Percentiles rank a stretch among this genome's conserved stretches.
These are phyloP conservation scores for Alternaria arbusti DNA, from an alignment of 2,329 filamentous ascomycete species.

Conservation along the genomic window DNA sequence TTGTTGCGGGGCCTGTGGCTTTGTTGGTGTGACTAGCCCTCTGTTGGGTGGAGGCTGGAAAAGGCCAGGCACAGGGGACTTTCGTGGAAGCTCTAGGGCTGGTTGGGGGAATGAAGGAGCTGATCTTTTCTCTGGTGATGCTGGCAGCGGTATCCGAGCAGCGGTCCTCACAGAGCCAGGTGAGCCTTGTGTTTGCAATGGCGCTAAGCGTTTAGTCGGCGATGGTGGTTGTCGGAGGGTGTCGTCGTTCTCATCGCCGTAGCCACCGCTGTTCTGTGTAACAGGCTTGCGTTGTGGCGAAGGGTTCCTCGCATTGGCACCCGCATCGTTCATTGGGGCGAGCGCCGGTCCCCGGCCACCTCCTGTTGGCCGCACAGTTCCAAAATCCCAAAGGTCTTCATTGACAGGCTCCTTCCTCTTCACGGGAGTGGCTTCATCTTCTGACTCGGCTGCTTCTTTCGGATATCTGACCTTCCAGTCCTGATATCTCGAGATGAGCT, in stretches of 20 bases:
- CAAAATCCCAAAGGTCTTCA: slow-evolving; percentile 98
- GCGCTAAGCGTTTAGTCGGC: slow-evolving; percentile 50
- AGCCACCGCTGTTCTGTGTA: slow-evolving; percentile 25
- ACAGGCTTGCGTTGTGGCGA: slow-evolving; percentile 46
- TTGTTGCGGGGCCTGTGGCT: slow-evolving; percentile 42
- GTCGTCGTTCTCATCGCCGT: slow-evolving; percentile 47
- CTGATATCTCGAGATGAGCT: slow-evolving; percentile 89
- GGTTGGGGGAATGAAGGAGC: slow-evolving; percentile 40
- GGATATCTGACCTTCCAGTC: slow-evolving; percentile 86
- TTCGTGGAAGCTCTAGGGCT: slow-evolving; percentile 35
- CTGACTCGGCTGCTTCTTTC: slow-evolving; percentile 63
- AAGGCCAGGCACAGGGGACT: slow-evolving; percentile 40
- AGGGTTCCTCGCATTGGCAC: slow-evolving; percentile 72
- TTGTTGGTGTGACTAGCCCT: slow-evolving; percentile 38
- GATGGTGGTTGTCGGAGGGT: slow-evolving; percentile 50
- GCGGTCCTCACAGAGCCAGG: slow-evolving; percentile 52
- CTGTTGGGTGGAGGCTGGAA: slow-evolving; percentile 42
- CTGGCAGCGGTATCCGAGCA: slow-evolving; percentile 53
- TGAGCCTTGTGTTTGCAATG: slow-evolving; percentile 42
- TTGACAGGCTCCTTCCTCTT: slow-evolving; percentile 59
- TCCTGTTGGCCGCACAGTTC: slow-evolving; percentile 81
- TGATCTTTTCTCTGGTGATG: slow-evolving; percentile 52
- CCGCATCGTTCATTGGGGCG: slow-evolving; percentile 78
- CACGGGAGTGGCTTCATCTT: slow-evolving; percentile 45
- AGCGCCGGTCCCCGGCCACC: slow-evolving; percentile 61